Conservation (phyloP, 2,329 filamentous ascomycete genomes). For the Epichloe scottii region DNA sequence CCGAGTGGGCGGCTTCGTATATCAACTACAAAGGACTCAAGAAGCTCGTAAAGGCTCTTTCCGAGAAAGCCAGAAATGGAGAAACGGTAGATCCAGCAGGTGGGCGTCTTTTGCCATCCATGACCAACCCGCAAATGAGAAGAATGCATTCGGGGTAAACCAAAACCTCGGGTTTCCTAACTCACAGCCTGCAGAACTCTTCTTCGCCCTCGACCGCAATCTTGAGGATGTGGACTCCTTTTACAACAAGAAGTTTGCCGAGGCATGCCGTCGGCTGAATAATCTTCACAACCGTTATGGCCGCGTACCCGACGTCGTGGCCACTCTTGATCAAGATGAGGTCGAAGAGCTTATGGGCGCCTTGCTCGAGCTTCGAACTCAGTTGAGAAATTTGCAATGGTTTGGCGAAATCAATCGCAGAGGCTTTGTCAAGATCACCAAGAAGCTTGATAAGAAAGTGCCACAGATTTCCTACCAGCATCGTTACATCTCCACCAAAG, state of each 20-base stretch:
- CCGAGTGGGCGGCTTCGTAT: conserved; percentile 73
- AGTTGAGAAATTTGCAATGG: conserved; percentile 88
- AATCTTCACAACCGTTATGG: conserved; percentile 84
- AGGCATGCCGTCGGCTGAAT: conserved; percentile 71
- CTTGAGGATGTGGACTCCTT: conserved; percentile 94
- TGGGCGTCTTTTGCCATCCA: conserved; percentile 36
- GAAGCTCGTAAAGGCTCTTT: conserved; percentile 80
- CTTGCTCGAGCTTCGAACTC: conserved; percentile 74
- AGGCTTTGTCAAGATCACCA: conserved; percentile 96
- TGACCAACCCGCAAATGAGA: conserved; percentile 7
- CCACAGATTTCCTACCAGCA: conserved; percentile 64
- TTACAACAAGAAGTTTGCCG: conserved; percentile 90
- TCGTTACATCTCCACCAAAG: conserved; percentile 79
- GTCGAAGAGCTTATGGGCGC: conserved; percentile 83
- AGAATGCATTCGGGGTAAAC: conserved; percentile 11
- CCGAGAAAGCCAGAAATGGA: conserved; percentile 51
- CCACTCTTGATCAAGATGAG: conserved; percentile 75
- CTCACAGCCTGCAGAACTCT: conserved; percentile 59
- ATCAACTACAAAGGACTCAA: conserved; percentile 90
- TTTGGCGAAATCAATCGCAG: conserved; percentile 94
- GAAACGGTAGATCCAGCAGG: conserved; percentile 80
- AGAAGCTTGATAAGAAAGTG: conserved; percentile 96
- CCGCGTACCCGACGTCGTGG: conserved; percentile 52
- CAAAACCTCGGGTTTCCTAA: conserved; percentile 18
- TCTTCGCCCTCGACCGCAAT: conserved; percentile 91